phyloP scores from a whole-genome alignment of 768 basidiomycete genomes.

The Termitomyces sp. region DNA sequence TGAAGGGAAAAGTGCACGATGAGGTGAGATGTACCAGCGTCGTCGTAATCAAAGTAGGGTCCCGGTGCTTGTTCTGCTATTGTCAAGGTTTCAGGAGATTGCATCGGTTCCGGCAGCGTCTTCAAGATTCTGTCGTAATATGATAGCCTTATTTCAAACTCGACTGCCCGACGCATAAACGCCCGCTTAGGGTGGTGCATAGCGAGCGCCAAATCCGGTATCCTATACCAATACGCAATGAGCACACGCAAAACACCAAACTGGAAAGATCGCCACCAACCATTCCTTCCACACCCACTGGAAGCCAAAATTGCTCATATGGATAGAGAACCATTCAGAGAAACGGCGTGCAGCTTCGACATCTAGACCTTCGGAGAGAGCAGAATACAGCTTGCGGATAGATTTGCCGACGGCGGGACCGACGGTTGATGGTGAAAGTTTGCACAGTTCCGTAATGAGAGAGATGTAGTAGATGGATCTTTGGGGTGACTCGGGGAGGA shows the following conservation, averaged over 20 bases:
- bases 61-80: conserved; percentile 71
- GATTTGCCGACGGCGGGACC: conserved; percentile 97
- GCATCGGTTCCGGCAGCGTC: conserved; percentile 81
- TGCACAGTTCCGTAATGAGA: conserved; percentile 90
- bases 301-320: conserved; percentile 98
- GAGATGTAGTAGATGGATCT: conserved; percentile 83
- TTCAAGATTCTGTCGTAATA: conserved; percentile 92
- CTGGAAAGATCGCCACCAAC: conserved; percentile 35
- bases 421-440: conserved; percentile 85
- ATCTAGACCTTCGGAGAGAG: conserved; percentile 82
- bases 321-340: conserved; percentile 92
- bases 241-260: neutral
- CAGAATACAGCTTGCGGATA: conserved; percentile 77
- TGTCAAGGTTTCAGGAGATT: conserved; percentile 51
- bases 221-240: conserved; percentile 40
- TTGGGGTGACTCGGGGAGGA: conserved; percentile 71
- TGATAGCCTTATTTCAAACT: conserved; percentile 85
- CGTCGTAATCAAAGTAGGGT: conserved; percentile 80
- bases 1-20: neutral
- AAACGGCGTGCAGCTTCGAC: conserved; percentile 77
- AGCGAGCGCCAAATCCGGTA: conserved; percentile 72
- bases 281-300: conserved; percentile 99
- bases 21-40: conserved; percentile 46
- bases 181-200: conserved; percentile 79
- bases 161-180: conserved; percentile 83